phyloP scores from a whole-genome alignment of 495 filamentous ascomycete species.

The Lasiosphaeria ovina region DNA sequence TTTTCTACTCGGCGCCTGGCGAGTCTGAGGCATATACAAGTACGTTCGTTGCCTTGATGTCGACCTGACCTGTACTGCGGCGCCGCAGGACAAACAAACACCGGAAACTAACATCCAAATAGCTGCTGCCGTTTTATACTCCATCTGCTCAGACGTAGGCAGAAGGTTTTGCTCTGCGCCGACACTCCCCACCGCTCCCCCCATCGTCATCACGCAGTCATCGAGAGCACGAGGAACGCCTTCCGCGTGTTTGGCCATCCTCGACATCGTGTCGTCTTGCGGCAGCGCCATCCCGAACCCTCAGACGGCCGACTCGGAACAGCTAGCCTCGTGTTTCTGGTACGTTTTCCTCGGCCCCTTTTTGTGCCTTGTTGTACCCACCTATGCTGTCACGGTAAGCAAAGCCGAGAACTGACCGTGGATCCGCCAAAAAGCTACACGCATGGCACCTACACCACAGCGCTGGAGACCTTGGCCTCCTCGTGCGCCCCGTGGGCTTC shows the following conservation, averaged over 20 bases:
- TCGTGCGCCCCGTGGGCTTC: neutral
- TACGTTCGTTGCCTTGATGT: too few relatives aligned
- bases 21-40: too few relatives aligned
- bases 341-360: constrained; percentile 4
- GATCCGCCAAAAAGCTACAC: neutral
- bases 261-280: constrained; percentile 17
- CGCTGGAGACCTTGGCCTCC: neutral
- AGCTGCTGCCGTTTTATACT: neutral
- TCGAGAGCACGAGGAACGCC: constrained; percentile 1
- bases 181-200: neutral
- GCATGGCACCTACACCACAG: neutral
- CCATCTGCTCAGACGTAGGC: neutral
- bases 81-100: neutral
- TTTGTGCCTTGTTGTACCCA: neutral
- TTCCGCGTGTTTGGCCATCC: constrained; percentile 20
- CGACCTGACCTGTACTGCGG: neutral
- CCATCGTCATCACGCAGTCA: too few relatives aligned
- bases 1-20: too few relatives aligned
- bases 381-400: too few relatives aligned
- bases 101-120: too few relatives aligned
- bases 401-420: neutral
- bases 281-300: neutral
- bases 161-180: neutral
- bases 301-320: neutral
- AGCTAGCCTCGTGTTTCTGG: constrained; percentile 22